Evolutionary conservation across 805 yeast species (phyloP), one percentile per base, ranked within the genome.

Genomic region (Cyberlindnera suaveolens): DNA sequence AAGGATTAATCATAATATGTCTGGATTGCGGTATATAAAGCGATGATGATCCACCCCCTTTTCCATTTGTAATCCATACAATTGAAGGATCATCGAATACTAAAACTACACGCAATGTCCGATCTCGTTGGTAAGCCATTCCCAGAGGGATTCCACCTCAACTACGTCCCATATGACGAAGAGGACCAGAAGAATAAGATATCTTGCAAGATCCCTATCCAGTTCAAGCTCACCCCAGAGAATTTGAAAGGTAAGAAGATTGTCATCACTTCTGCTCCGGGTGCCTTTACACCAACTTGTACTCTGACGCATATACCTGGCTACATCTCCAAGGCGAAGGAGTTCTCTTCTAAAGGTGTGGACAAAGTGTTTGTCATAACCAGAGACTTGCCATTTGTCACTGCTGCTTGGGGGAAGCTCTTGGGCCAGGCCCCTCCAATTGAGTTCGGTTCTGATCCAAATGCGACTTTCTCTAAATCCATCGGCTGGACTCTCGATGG

Each of bases 261-360:
- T 29, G 78, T 85, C 35, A 68, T 85, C 53, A 86, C 87, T 29
- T 73, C 84, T 46, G 89, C 85, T 30, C 93, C 95, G 48, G 95
- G 90, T 49, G 93, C 95, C 10, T 86, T 85, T 72, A 85, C 95
- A 23, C 95, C 91, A 44, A 78, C 91, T 7, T 85, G 93, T 64
- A 72, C 85, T 39, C 77, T 73, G 40, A 70, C 75, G 54, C 93
- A 84, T 64, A 73, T 84, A 47, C 91, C 91, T 44, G 85, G 80
- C 19, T 82, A 67, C 67, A 61, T 82, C 45, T 57, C 66, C 45
- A 67, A 77, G 49, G 61, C 74, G 42, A 61, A 60, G 18, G 73
- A 75, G 42, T 73, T 85, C 58, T 63, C 71, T 55, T 63, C 68
- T 43, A 81, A 80, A 64, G 78, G 82, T 32, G 80, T 81, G 37